Conservation (phyloP, 177 flowering plant genomes). For the Vitis hybrid region DNA sequence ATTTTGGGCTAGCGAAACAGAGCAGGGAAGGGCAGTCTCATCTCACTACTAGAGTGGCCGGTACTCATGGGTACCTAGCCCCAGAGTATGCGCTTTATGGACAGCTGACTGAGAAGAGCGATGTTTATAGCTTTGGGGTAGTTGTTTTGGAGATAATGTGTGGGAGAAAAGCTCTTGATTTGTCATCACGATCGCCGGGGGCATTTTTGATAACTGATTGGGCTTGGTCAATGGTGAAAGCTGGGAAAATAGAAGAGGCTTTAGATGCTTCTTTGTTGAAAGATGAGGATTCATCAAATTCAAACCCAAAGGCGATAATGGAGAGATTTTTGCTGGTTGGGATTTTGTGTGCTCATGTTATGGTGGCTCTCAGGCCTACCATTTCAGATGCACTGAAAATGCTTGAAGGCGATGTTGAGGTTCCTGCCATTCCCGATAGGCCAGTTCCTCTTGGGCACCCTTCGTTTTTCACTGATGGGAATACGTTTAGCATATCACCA, state of each 20-base stretch:
- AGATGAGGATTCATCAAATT: constrained; percentile 27
- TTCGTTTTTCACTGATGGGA: constrained; percentile 24
- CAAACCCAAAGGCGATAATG: constrained; percentile 57
- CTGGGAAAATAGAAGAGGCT: constrained; percentile 50
- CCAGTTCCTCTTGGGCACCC: constrained; percentile 59
- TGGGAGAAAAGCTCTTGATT: constrained; percentile 73
- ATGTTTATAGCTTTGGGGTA: constrained; percentile 83
- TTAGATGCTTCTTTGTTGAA: constrained; percentile 43
- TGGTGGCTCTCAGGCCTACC: constrained; percentile 79
- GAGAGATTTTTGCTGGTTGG: constrained; percentile 73
- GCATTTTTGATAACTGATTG: constrained; percentile 67
- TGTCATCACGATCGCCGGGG: constrained; percentile 38
- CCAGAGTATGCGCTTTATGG: constrained; percentile 85
- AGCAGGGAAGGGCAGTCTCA: constrained; percentile 81
- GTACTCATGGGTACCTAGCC: constrained; percentile 85
- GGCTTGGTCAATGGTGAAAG: constrained; percentile 69
- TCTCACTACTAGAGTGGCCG: constrained; percentile 79
- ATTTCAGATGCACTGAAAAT: constrained; percentile 69
- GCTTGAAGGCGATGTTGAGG: constrained; percentile 84
- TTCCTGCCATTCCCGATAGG: constrained; percentile 67
- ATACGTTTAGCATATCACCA: constrained; percentile 50
- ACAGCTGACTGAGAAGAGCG: constrained; percentile 81
- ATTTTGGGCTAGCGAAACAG: constrained; percentile 78
- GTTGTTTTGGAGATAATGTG: constrained; percentile 78
- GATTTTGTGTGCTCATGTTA: constrained; percentile 78